These are phyloP conservation scores for Raphanus raphanistrum DNA, from an alignment of 345 rosid species.

Conservation along the genomic window DNA sequence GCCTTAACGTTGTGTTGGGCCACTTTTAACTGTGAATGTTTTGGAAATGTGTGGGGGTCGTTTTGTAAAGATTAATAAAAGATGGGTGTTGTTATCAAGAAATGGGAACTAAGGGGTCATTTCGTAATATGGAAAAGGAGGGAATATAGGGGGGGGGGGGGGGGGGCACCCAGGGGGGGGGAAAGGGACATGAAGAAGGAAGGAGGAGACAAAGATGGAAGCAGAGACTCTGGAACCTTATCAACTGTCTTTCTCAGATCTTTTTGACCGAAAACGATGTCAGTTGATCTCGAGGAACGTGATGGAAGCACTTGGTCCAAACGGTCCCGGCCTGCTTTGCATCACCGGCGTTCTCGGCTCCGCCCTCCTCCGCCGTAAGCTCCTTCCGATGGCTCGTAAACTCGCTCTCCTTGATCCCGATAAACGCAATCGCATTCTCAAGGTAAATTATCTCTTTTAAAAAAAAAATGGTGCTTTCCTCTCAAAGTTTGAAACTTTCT, in stretches of 20 bases:
- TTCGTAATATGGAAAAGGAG: neutral
- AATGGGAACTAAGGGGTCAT: neutral
- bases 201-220: slow-evolving; percentile 41
- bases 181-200: neutral
- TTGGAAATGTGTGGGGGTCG: neutral
- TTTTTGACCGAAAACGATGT: slow-evolving; percentile 43
- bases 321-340: slow-evolving; percentile 73
- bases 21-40: neutral
- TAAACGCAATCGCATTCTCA: slow-evolving; percentile 56
- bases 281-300: slow-evolving; percentile 43
- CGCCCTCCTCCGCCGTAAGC: slow-evolving; percentile 57
- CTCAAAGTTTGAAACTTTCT: neutral
- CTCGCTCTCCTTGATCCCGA: slow-evolving; percentile 68
- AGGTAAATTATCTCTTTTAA: slow-evolving; percentile 41
- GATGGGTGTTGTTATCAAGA: neutral
- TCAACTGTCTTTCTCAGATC: slow-evolving; percentile 57
- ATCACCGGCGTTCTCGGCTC: slow-evolving; percentile 58
- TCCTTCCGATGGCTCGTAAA: slow-evolving; percentile 63
- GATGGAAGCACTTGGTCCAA: slow-evolving; percentile 70
- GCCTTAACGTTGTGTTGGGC: neutral
- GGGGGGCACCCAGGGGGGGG: neutral
- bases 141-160: neutral
- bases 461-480: neutral
- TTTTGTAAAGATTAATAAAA: neutral
- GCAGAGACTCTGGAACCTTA: slow-evolving; percentile 52